Conservation (phyloP, 495 filamentous ascomycete genomes). For the Hypoxylon trugodes region DNA sequence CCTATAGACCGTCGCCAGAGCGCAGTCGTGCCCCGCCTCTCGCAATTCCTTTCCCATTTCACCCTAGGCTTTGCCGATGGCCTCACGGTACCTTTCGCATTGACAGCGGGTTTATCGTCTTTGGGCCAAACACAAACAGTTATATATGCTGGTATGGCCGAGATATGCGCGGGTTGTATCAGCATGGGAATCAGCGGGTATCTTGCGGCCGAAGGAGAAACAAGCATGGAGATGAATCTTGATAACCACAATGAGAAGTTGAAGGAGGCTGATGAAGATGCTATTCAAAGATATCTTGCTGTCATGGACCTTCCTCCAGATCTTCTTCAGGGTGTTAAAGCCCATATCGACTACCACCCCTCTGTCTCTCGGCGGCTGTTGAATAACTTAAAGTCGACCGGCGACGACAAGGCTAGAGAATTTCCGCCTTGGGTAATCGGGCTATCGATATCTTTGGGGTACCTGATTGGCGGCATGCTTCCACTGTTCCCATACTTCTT, state of each 20-base stretch:
- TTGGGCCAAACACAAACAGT: conserved; percentile 70
- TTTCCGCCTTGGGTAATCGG: conserved; percentile 49
- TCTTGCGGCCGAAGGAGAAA: conserved; percentile 75
- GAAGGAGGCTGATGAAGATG: conserved; percentile 8
- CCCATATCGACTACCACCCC: conserved; percentile 72
- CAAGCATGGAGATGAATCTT: conserved; percentile 27
- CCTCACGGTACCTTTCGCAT: conserved; percentile 70
- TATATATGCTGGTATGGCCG: conserved; percentile 72
- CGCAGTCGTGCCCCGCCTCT: conserved; percentile 13
- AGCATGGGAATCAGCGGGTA: conserved; percentile 77
- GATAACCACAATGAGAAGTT: conserved; percentile 2
- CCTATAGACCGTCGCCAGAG: not conserved
- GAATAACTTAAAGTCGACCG: not conserved
- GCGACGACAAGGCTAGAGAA: conserved; percentile 4
- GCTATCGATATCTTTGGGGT: conserved; percentile 69
- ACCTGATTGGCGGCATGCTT: conserved; percentile 77
- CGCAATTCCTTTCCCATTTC: conserved; percentile 52
- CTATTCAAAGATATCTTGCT: conserved; percentile 44
- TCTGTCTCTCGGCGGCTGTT: conserved; percentile 52
- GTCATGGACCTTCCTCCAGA: conserved; percentile 65
- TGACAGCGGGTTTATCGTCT: conserved; percentile 70
- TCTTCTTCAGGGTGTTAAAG: conserved; percentile 72
- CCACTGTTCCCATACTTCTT: conserved; percentile 83
- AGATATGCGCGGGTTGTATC: conserved; percentile 72
- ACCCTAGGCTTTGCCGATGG: conserved; percentile 69